Evolutionary conservation across 768 basidiomycete species (phyloP), one percentile per base, ranked within the genome.

Genomic region (Amanita pseudoporphyria): DNA sequence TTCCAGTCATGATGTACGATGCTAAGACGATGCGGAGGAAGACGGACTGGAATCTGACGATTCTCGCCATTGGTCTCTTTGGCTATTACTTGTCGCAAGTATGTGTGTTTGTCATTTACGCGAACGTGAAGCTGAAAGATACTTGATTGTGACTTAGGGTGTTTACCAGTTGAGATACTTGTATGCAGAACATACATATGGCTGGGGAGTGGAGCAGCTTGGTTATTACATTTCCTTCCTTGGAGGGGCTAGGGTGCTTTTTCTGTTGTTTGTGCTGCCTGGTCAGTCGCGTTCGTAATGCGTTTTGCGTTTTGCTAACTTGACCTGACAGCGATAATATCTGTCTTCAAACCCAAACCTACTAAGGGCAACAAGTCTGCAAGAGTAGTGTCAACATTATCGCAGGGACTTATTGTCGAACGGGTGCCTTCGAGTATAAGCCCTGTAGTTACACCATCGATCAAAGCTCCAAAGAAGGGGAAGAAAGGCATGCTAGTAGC

Each of bases 21-120:
- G 61, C 43, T 44, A 63, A 62, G 28, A 66, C 61, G 44, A 67
- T 63, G 56, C 66, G 60, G 52, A 70, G 67, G 53, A 70, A 73
- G 32, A 76, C 70, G 55, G 91, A 94, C 62, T 93, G 87, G 86
- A 89, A 82, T 59, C 62, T 95, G 58, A 88, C 86, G 2, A 68
- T 81, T 47, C 66, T 93, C 3, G 87, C 78, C 3, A 52, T 73
- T 1, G 75, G 79, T 2, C 61, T 85, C 50, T 84, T 87, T 60
- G 68, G 65, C 14, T 73, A 79, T 60, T 69, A 80, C 57, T 73
- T 92, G 47, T 74, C 87, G n/a, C 70, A 74, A 49, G 86, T 87
- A 58, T 63, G 82, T 68, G 10, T 14, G 38, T 28, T 37, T 33
- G 18, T 38, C 16, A 38, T 30, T 18, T 21, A 2, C 40, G 44